Base-by-base conservation (phyloP, 441 rosid species). In the Brassica hybrid region DNA sequence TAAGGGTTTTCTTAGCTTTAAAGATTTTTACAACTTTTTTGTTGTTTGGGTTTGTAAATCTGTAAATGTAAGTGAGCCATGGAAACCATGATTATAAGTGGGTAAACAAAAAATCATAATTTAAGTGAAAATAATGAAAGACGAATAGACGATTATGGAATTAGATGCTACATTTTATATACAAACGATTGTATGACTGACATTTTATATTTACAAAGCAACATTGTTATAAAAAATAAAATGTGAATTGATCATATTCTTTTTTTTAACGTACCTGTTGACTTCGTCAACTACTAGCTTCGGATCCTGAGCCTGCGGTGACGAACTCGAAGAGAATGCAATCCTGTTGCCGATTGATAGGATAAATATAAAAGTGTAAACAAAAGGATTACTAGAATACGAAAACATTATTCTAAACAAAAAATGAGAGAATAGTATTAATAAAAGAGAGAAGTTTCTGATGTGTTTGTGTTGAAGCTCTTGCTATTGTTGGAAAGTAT, bases 211-310 rank as follows among this genome's bases (percentile, higher is more conserved):
- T 9, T 9, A 27, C 16, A 61, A 14, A 73, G 25, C 50, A 64
- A 56, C 64, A 66, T 65, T 27, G 14, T 34, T 27, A 30, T 50
- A 50, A 13, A 12, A 13, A 45, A 4, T 32, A 3, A 72, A 14
- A 67, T 10, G 2, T 34, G 9, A 52, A 62, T 17, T 8, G 1
- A 30, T 11, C 6, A 30, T 6, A 30, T 30, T 30, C 34, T 6
- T 30, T 30, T 30, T 48, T n/a, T n/a, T 48, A n/a, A 50, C 58
- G 57, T 79, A 81, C 86, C 83, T 80, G 2, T 81, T 83, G 13
- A 86, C 87, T 8, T 86, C 83, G 0, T 84, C 82, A 14, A 79
- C 87, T 0, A 86, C 89, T 0, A 75, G 64, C 32, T 83, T 78
- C 3, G 89, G 87, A 80, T 86, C 86, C 76, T 79, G 89, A 73